Evolutionary conservation across 441 rosid species (phyloP).

Genomic region (Corymbia calophylla): DNA sequence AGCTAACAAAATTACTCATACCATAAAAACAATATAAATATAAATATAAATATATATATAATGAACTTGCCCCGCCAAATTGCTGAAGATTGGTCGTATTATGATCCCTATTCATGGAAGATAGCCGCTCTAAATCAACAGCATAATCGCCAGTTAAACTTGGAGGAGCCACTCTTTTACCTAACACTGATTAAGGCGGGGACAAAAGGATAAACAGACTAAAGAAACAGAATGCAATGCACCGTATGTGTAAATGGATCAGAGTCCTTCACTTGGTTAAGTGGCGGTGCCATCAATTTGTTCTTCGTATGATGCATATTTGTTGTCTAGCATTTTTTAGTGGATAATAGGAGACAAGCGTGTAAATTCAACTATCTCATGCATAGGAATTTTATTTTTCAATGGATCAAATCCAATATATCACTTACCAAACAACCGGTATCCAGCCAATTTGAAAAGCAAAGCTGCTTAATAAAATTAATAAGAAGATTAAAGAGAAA

Average conservation of each 20-base stretch:
- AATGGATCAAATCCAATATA: not conserved
- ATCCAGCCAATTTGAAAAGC: slow-evolving; percentile 94
- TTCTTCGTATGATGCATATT: not conserved
- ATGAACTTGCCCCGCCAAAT: slow-evolving; percentile 70
- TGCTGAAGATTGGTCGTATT: slow-evolving; percentile 52
- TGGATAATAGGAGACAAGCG: not conserved
- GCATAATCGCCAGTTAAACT: slow-evolving; percentile 45
- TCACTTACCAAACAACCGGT: slow-evolving; percentile 50
- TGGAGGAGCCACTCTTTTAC: slow-evolving; percentile 31
- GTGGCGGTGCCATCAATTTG: not conserved
- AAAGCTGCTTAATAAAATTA: slow-evolving; percentile 71
- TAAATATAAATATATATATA: not conserved
- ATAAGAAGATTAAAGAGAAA: not conserved
- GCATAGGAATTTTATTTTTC: not conserved
- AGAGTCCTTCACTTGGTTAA: not conserved
- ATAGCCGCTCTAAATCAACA: slow-evolving; percentile 74
- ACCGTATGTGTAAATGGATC: not conserved
- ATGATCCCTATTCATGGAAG: slow-evolving; percentile 74
- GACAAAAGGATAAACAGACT: not conserved
- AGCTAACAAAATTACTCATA: not conserved
- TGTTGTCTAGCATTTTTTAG: not conserved
- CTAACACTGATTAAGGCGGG: slow-evolving; percentile 19
- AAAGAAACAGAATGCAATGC: not conserved
- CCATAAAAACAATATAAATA: not conserved
- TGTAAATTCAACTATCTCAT: not conserved